Base-by-base conservation (phyloP, 805 yeast genomes). In the Isabelozyma gotoi region DNA sequence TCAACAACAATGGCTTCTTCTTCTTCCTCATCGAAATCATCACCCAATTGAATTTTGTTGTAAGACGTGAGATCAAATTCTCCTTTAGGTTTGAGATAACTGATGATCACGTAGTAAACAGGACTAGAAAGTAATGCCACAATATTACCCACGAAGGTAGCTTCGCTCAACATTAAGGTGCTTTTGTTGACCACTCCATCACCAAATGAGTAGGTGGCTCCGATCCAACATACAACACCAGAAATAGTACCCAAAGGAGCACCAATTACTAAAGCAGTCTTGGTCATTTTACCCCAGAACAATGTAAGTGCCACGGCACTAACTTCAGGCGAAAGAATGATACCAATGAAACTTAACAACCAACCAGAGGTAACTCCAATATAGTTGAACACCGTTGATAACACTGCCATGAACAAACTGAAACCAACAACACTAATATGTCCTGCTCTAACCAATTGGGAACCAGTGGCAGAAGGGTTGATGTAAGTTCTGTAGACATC, bases 341-440 rank as follows among this genome's bases (percentile, higher is more conserved):
- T 68, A 42, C 77, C 77, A 11, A 58, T 52, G 48, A 71, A 67
- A 33, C 63, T 55, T 18, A 70, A 54, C 20, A 73, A 45, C 75
- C 76, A 73, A 5, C 71, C 65, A 17, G 64, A 64, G 33, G 74
- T 63, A 20, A 71, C 67, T 34, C 76, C 75, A 33, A 66, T 55
- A 45, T 71, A 67, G 49, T 69, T 67, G 56, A 73, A 71, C 12
- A 63, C 59, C 21, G 65, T 64, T 1, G 77, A 59, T 31, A 40
- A 38, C 19, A 14, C 16, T 4, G 18, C 74, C 62, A 67, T 63
- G 21, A 67, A 49, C 5, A 79, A 44, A 10, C 82, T 77, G 52
- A 79, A 81, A 0, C 53, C 55, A 17, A 64, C 31, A 19, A 68
- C 68, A 5, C 67, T 46, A 5, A 57, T 12, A 43, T 73, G 76